Conservation (phyloP, 2,329 filamentous ascomycete species). For the Xylaria sp. region DNA sequence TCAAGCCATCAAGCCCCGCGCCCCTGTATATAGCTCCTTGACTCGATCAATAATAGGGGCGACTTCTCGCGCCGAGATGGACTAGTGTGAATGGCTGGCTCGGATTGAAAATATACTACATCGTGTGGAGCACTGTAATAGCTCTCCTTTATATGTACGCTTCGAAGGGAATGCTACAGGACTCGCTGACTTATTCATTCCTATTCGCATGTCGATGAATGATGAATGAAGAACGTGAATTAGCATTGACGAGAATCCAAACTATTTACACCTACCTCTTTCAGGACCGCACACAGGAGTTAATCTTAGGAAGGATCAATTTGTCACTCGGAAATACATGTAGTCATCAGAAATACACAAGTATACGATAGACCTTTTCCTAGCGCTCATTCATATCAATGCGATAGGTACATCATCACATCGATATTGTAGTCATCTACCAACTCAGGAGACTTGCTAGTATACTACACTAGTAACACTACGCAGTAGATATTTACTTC, state of each 20-base stretch:
- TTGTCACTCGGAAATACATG: not conserved
- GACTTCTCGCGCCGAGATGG: not conserved
- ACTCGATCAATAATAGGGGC: not conserved
- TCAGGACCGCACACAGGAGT: too few relatives aligned
- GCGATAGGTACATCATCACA: not conserved
- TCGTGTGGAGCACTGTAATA: too few relatives aligned
- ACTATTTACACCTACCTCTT: not conserved
- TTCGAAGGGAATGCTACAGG: not conserved
- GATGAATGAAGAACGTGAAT: not conserved
- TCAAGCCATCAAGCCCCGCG: slow-evolving; percentile 9
- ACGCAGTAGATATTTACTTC: too few relatives aligned
- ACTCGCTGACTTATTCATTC: not conserved
- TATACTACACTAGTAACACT: too few relatives aligned
- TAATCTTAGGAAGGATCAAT: not conserved
- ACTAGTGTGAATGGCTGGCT: not conserved
- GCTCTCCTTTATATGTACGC: too few relatives aligned
- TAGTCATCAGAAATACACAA: not conserved
- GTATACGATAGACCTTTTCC: not conserved
- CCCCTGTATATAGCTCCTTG: slow-evolving; percentile 1
- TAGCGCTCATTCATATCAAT: not conserved
- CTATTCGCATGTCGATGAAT: not conserved
- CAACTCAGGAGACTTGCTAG: not conserved
- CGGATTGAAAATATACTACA: too few relatives aligned
- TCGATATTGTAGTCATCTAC: not conserved
- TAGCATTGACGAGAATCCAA: not conserved